Base-by-base conservation (phyloP, 2,329 filamentous ascomycete genomes). In the Coniella vitis region DNA sequence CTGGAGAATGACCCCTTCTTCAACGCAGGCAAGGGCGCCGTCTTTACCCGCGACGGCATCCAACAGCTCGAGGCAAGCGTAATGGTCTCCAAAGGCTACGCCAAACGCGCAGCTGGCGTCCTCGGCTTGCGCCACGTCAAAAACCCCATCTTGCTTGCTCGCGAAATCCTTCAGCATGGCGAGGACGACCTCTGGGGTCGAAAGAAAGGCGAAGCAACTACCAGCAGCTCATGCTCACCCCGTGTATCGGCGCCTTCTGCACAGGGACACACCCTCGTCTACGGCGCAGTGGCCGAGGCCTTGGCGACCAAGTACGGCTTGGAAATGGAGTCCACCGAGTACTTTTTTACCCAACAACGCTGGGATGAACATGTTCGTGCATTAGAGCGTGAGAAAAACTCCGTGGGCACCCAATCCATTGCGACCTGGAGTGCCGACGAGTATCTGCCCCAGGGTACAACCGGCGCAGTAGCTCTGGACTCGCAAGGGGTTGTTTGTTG, bases 41-140 rank as follows among this genome's bases (percentile, higher is more conserved):
- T 95, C 17, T 95, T 94, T 65, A 95, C 88, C 0, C 80, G 83
- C 44, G 83, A 85, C 56, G 90, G 90, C 16, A 77, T 83, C 54
- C 90, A 90, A 63, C 87, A 95, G 69, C 81, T 95, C 53, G 90
- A 95, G 67, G 87, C 87, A 1, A 87, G 82, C 8, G 79, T 95
- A 45, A 95, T 95, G 89, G 86, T 94, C 0, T 86, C 84, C 2
- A 74, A 75, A 22, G 85, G 84, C 0, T 72, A 73, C 49, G 76
- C 80, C 36, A 95, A 95, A 71, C 79, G 87, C 32, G 88, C 83
- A 14, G 86, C 87, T 0, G 87, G 87, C 3, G 81, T 89, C 5
- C 87, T 87, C 69, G 79, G 87, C 3, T 64, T 95, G 13, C 76
- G 74, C 5, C 79, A 74, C 37, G 85, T 93, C n/a, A 83, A 83